These are phyloP conservation scores for Apiospora sp. DNA, from an alignment of 2,329 filamentous ascomycete species.

Conservation along the genomic window DNA sequence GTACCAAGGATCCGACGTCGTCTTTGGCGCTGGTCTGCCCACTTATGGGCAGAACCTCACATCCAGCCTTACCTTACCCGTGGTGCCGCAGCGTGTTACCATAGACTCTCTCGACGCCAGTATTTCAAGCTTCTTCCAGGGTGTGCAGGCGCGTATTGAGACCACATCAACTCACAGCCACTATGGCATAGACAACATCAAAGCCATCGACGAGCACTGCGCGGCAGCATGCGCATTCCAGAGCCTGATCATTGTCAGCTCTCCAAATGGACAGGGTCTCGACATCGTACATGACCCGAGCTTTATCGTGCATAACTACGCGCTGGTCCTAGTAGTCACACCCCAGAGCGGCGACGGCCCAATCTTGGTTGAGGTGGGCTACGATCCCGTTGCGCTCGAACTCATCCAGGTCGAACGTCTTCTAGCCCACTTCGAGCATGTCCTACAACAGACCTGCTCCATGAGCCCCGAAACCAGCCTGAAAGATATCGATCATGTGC, in stretches of 20 bases:
- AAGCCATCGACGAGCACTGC: neutral
- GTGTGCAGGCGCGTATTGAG: neutral
- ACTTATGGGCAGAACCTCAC: neutral
- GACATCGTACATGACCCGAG: neutral
- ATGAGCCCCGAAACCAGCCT: neutral
- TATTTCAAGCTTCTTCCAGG: neutral
- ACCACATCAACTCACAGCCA: neutral
- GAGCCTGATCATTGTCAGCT: neutral
- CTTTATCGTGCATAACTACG: neutral
- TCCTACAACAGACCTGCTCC: neutral
- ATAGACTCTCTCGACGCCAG: neutral
- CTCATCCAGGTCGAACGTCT: constrained; percentile 10
- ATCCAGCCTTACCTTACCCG: neutral
- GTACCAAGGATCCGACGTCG: constrained; percentile 6
- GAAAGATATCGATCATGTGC: neutral
- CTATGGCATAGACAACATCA: neutral
- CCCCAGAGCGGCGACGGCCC: neutral
- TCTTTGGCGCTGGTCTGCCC: constrained; percentile 3
- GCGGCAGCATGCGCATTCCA: neutral
- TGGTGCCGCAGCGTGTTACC: constrained; percentile 1
- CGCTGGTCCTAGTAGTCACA: neutral
- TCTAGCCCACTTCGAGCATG: constrained; percentile 4
- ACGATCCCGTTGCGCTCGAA: neutral
- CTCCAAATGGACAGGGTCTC: neutral
- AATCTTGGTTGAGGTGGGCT: neutral